Evolutionary conservation across 768 basidiomycete genomes (phyloP), one percentile per base, ranked within the genome.

Genomic region (Rhizopogon roseolus): DNA sequence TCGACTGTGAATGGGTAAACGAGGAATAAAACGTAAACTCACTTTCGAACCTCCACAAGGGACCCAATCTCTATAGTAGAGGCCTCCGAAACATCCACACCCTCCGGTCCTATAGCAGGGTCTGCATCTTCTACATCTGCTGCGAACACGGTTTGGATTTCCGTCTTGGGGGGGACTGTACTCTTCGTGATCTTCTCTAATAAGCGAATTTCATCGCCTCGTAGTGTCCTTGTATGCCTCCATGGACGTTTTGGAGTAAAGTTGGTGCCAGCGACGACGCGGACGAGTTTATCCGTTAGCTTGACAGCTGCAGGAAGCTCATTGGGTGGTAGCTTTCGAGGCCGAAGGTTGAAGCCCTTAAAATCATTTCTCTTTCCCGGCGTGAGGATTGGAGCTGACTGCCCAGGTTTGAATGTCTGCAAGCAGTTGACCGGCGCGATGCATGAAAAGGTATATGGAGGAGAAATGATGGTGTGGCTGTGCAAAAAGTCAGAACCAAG

Each of bases 31-130:
- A n/a, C 19, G 16, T 8, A 27, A 36, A 66, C 72, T 50, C 56
- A 78, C 82, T 74, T 78, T 59, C 81, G 70, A 36, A 77, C 59
- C 59, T 84, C 82, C 11, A 83, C 69, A 43, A 82, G 81, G 17
- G 80, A 72, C 1, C 81, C 82, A 7, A 71, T 73, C 17, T 65
- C 63, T 32, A 74, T 56, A 11, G 55, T 50, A 14, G 45, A 46
- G 25, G 19, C 60, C 32, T 52, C n/a, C n/a, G 45, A 13, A 2
- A 42, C 51, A 4, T 56, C 63, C 43, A 42, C 51, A 4, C 57
- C 63, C 43, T 52, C 62, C 5, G 48, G 32, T 46, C 49, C 56
- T 41, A 41, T 28, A 13, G 44, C 22, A 25, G 48, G 13, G 16
- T 62, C 60, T 32, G 57, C 61, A 14, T 22, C 36, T 13, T 49